Conservation (phyloP, 306 rosid species). For the Lupinus albus region DNA sequence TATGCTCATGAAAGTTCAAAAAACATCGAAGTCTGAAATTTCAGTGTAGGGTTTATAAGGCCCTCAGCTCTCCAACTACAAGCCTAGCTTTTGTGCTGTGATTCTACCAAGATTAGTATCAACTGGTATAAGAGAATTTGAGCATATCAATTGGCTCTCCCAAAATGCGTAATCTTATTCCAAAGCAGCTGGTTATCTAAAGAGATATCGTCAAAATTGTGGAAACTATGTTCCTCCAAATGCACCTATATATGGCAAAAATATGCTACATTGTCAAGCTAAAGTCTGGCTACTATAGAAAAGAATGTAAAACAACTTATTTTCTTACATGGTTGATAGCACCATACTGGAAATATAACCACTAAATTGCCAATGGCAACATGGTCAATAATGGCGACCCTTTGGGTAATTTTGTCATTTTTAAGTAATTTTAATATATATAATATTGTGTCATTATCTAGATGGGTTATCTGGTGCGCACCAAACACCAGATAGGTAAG, state of each 20-base stretch:
- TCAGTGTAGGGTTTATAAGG: background rate
- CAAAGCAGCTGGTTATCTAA: background rate
- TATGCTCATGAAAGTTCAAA: slow-evolving; percentile 19
- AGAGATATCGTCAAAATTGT: background rate
- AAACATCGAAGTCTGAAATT: background rate
- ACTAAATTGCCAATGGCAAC: no score
- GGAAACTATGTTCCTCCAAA: background rate
- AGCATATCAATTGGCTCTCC: no score
- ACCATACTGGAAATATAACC: background rate
- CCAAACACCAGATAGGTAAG: no score
- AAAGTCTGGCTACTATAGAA: background rate
- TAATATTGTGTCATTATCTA: no score
- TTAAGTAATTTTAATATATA: no score
- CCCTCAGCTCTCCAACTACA: background rate
- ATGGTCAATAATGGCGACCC: no score
- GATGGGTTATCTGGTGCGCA: no score
- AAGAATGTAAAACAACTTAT: background rate
- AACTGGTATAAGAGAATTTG: no score
- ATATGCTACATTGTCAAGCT: background rate
- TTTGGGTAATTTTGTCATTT: no score
- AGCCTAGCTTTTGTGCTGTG: background rate
- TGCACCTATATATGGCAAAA: background rate
- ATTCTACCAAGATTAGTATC: no score
- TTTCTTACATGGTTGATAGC: background rate
- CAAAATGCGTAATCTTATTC: background rate